Percentiles rank a stretch among this genome's conserved stretches.
Evolutionary conservation across 1,284 basidiomycete genomes (phyloP).

Genomic region (Pseudozyma thailandica): DNA sequence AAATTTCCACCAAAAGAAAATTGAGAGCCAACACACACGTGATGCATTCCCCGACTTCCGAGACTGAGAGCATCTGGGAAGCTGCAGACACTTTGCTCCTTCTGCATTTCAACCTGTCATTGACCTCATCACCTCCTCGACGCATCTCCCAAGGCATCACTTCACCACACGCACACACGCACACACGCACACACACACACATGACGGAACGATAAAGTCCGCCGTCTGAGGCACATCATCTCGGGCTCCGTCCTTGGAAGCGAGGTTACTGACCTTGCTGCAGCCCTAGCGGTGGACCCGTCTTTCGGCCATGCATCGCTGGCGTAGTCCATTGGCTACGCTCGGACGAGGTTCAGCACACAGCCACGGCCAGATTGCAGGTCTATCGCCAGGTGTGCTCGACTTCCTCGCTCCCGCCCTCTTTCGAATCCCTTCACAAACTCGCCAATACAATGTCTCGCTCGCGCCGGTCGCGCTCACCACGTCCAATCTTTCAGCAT

Average conservation of each 20-base stretch:
- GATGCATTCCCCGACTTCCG: slow-evolving; percentile 23
- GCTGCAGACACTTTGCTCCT: neutral
- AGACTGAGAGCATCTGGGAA: neutral
- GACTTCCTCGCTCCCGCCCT: slow-evolving; percentile 32
- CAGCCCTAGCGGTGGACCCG: neutral
- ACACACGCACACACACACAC: no score
- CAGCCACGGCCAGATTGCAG: no score
- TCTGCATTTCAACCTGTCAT: neutral
- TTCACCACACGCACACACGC: no score
- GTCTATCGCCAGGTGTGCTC: no score
- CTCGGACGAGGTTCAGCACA: slow-evolving; percentile 8
- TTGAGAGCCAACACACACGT: slow-evolving; percentile 12
- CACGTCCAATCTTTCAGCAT: neutral
- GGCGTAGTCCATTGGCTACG: slow-evolving; percentile 9
- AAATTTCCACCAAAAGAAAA: slow-evolving; percentile 13
- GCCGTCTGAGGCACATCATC: no score
- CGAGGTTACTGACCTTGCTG: slow-evolving; percentile 2
- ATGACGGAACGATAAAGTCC: neutral
- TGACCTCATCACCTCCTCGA: neutral
- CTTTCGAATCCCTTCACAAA: neutral
- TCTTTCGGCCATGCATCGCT: slow-evolving; percentile 11
- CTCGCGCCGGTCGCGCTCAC: neutral
- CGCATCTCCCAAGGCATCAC: no score
- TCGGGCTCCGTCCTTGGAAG: neutral
- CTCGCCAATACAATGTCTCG: slow-evolving; percentile 13